phyloP scores from a whole-genome alignment of 768 basidiomycete species.

The Tephrocybe rancida region DNA sequence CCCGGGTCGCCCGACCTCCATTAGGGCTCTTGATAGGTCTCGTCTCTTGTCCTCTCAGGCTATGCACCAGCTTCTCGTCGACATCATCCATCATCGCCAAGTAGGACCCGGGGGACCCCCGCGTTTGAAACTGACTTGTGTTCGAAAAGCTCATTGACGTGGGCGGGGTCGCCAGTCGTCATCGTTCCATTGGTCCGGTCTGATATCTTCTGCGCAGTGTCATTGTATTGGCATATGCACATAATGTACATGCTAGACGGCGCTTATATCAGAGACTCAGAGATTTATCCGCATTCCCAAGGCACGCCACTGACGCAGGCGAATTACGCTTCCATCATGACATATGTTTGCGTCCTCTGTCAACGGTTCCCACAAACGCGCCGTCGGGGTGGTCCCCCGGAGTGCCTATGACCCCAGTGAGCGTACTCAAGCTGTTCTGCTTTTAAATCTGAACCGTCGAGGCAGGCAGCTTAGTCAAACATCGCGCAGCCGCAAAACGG shows the following conservation, averaged over 20 bases:
- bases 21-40: not conserved
- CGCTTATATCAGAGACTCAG: not conserved
- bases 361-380: not conserved
- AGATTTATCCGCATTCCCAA: not conserved
- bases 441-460: no score
- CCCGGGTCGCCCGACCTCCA: constrained; percentile 2
- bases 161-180: not conserved
- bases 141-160: not conserved
- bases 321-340: not conserved
- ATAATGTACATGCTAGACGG: no score
- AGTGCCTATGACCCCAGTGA: no score
- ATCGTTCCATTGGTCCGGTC: not conserved
- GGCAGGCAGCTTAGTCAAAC: no score
- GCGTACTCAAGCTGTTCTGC: no score
- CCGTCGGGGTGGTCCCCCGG: not conserved
- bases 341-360: not conserved
- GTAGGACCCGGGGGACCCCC: constrained; percentile 17
- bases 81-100: constrained; percentile 7
- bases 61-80: constrained; percentile 9
- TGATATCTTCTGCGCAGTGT: not conserved
- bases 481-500: no score
- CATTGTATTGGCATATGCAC: no score
- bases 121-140: not conserved
- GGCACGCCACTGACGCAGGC: not conserved
- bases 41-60: not conserved